Evolutionary conservation across 106 monocot species (phyloP).

Genomic region (Allium fistulosum): DNA sequence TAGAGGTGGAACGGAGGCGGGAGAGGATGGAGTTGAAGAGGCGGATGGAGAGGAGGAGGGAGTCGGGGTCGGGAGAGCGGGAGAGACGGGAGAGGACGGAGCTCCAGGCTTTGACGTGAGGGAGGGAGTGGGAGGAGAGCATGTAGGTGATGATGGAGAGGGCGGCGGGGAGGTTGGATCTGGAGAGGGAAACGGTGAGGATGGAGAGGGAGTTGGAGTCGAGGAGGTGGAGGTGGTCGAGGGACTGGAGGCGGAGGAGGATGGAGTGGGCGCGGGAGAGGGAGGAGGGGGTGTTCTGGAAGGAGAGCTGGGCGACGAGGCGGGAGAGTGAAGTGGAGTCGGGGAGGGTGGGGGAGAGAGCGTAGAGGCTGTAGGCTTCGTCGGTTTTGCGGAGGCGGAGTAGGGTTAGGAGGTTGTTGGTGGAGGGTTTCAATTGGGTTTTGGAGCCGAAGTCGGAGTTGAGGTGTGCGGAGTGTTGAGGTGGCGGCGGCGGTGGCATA

Average conservation of each 20-base stretch:
- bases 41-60: slow-evolving; percentile 47
- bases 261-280: slow-evolving; percentile 69
- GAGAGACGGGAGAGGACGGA: slow-evolving; percentile 62
- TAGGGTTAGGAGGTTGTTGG: slow-evolving; percentile 41
- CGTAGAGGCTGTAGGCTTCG: slow-evolving; percentile 48
- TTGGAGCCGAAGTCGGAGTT: no score
- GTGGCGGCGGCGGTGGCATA: no score
- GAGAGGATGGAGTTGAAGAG: slow-evolving; percentile 49
- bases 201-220: slow-evolving; percentile 81
- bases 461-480: no score
- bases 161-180: slow-evolving; percentile 18
- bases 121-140: slow-evolving; percentile 50
- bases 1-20: slow-evolving; percentile 21
- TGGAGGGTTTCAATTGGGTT: no score
- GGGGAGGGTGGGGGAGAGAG: slow-evolving; percentile 39
- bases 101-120: slow-evolving; percentile 84
- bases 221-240: slow-evolving; percentile 54
- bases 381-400: slow-evolving; percentile 64
- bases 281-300: slow-evolving; percentile 39
- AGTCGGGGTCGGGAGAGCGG: slow-evolving; percentile 11
- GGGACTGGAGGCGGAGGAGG: slow-evolving; percentile 51
- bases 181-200: slow-evolving; percentile 48
- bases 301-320: slow-evolving; percentile 77
- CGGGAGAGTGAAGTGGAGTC: slow-evolving; percentile 60
- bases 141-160: slow-evolving; percentile 33